Evolutionary conservation across 2,329 filamentous ascomycete species (phyloP).

Genomic region (Penicillium sp.): DNA sequence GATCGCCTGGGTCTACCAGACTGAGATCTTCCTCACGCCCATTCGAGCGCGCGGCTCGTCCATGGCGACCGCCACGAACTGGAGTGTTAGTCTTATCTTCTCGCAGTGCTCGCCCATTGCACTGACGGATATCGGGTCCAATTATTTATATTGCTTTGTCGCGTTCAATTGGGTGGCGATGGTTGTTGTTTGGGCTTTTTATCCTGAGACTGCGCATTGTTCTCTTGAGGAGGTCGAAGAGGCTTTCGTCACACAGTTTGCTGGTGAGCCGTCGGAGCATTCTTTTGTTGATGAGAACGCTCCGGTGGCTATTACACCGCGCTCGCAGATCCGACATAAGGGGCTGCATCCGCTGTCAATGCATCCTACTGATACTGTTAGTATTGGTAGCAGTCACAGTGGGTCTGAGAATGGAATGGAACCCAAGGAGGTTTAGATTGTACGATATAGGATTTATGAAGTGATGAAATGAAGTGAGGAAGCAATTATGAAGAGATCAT

Average conservation of each 20-base stretch:
- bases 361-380: conserved; percentile 14
- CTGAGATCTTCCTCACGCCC: conserved; percentile 41
- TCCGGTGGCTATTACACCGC: conserved; percentile 2
- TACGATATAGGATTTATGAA: not conserved
- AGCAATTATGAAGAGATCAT: not conserved
- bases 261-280: not conserved
- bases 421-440: not conserved
- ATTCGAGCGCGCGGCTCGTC: conserved; percentile 39
- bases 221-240: conserved; percentile 29
- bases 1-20: conserved; percentile 43
- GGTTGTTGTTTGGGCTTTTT: conserved; percentile 28
- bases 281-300: not conserved
- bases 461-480: not conserved
- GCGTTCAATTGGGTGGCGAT: conserved; percentile 43
- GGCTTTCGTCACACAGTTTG: conserved; percentile 14
- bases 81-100: conserved; percentile 42
- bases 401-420: not conserved
- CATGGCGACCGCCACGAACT: conserved; percentile 41
- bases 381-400: conserved; percentile 11
- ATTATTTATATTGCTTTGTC: conserved; percentile 45
- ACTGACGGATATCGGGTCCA: conserved; percentile 37
- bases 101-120: conserved; percentile 44
- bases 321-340: conserved; percentile 13
- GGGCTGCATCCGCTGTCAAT: conserved; percentile 19
- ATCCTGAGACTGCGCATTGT: conserved; percentile 26